Evolutionary conservation across 257 asterid genomes (phyloP).

Genomic region (Jaltomata sinuosa): DNA sequence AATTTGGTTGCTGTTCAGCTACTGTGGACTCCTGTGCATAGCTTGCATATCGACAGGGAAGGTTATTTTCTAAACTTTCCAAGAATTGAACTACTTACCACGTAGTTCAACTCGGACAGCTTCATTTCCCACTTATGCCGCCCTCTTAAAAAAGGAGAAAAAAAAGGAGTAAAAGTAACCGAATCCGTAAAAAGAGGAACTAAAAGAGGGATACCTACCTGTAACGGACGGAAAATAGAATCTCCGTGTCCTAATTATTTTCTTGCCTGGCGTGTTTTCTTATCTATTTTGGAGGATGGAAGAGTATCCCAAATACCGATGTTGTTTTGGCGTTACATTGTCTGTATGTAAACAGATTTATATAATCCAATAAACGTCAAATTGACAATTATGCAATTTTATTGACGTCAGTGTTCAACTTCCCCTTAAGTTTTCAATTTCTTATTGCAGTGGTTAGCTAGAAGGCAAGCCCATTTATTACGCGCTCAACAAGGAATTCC

Average conservation of each 20-base stretch:
- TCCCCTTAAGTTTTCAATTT: neutral
- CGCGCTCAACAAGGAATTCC: slow-evolving; percentile 81
- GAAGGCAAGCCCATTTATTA: slow-evolving; percentile 51
- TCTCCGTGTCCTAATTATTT: neutral
- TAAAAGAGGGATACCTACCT: neutral
- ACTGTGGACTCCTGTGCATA: slow-evolving; percentile 8
- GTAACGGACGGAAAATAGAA: neutral
- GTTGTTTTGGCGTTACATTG: neutral
- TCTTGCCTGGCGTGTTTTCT: neutral
- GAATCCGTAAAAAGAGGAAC: neutral
- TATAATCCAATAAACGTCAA: neutral
- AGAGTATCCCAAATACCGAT: neutral
- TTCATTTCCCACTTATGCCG: neutral
- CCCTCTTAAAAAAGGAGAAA: neutral
- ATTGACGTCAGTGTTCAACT: neutral
- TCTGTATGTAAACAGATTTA: neutral
- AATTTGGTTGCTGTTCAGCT: slow-evolving; percentile 18
- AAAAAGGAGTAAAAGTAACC: neutral
- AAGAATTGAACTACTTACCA: neutral
- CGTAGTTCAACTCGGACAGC: neutral
- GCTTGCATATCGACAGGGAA: slow-evolving; percentile 2
- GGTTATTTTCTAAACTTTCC: neutral
- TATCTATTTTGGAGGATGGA: neutral
- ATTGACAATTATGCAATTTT: neutral
- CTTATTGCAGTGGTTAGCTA: slow-evolving; percentile 48